A percentile compares a stretch with the other conserved stretches of the same genome.
These are phyloP conservation scores for Spizellomyces sp. DNA, from an alignment of 192 early-diverging fungal species.

Conservation along the genomic window DNA sequence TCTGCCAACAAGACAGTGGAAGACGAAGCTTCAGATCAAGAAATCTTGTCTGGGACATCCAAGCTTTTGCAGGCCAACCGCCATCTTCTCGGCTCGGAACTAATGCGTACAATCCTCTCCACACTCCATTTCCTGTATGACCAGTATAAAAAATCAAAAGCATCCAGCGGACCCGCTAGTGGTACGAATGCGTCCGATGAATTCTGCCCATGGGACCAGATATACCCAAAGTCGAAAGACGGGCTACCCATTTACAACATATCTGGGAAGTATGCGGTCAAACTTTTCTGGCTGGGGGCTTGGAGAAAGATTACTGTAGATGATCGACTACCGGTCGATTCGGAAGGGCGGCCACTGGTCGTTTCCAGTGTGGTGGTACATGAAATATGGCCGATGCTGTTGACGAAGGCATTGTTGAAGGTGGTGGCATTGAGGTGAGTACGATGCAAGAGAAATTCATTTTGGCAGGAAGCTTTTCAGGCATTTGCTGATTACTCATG, in stretches of 20 bases:
- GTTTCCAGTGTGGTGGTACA: conserved; percentile 31
- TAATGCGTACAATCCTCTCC: conserved; percentile 49
- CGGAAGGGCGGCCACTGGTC: conserved; percentile 51
- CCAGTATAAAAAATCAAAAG: conserved; percentile 38
- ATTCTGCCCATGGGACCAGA: conserved; percentile 60
- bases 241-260: conserved; percentile 59
- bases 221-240: conserved; percentile 66
- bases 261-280: conserved; percentile 62
- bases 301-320: conserved; percentile 65
- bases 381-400: conserved; percentile 62
- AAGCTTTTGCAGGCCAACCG: conserved; percentile 57
- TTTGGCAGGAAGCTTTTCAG: not conserved
- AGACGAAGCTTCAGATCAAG: conserved; percentile 35
- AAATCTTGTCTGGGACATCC: conserved; percentile 40
- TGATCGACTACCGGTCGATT: conserved; percentile 63
- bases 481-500: too few relatives aligned
- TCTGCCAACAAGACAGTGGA: conserved; percentile 10
- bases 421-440: conserved; percentile 46
- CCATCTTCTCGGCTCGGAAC: conserved; percentile 50
- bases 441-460: too few relatives aligned
- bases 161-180: conserved; percentile 8
- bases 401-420: conserved; percentile 63
- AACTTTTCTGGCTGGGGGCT: conserved; percentile 63
- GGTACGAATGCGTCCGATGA: conserved; percentile 37
- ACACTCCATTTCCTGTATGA: conserved; percentile 57